A percentile compares a stretch with the other conserved stretches of the same genome.
Conservation (phyloP, 768 basidiomycete species). For the Mycena filopes region DNA sequence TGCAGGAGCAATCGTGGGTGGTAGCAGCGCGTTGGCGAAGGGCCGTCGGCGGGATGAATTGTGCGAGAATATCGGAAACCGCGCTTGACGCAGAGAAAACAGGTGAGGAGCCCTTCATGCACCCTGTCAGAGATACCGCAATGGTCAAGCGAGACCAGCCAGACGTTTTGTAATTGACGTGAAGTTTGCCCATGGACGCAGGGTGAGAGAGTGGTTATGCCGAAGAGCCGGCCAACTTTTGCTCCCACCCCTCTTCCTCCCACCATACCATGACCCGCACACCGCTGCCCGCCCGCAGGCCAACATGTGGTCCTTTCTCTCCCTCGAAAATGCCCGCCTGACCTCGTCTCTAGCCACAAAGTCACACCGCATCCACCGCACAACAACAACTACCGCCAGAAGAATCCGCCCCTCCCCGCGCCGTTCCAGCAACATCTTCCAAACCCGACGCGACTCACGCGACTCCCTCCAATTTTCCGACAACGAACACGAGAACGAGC, state of each 20-base stretch:
- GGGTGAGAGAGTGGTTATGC: too few relatives aligned
- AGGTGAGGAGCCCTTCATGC: too few relatives aligned
- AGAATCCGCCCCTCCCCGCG: conserved; percentile 19
- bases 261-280: conserved; percentile 25
- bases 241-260: not conserved
- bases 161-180: too few relatives aligned
- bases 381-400: conserved; percentile 25
- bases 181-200: too few relatives aligned
- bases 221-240: too few relatives aligned
- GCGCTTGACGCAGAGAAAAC: too few relatives aligned
- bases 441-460: conserved; percentile 26
- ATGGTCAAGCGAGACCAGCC: too few relatives aligned
- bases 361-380: conserved; percentile 22
- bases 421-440: conserved; percentile 24
- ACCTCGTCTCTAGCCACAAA: conserved; percentile 4
- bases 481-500: conserved; percentile 37
- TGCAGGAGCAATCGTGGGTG: too few relatives aligned
- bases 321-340: not conserved
- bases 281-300: conserved; percentile 15
- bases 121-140: too few relatives aligned
- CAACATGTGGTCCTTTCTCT: conserved; percentile 5
- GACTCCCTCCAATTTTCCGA: conserved; percentile 35
- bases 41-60: too few relatives aligned
- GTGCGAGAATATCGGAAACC: too few relatives aligned
- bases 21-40: too few relatives aligned